Base-by-base conservation (phyloP, 139 green algal species). In the Chlorella vulgaris region DNA sequence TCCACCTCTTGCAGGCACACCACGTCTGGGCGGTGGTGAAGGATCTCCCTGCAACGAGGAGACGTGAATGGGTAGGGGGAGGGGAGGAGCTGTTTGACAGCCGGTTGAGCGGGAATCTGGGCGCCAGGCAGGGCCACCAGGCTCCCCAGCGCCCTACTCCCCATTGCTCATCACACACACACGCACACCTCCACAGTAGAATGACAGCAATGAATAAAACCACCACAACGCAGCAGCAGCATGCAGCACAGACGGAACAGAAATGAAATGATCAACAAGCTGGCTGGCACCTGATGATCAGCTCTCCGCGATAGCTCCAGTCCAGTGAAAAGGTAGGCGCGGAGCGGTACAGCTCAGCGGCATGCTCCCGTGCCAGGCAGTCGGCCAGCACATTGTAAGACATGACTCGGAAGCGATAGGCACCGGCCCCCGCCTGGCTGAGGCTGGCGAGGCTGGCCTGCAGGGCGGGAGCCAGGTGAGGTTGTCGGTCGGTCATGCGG, bases 1-100 rank as follows among this genome's bases (percentile, higher is more conserved):
- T 97, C 93, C 28, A 96, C 90, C 81, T 97, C 93, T 86, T 97
- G 92, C 69, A 96, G 70, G 81, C 91, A 94, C 28, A 94, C 68
- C 33, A 97, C 86, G 73, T 95, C 92, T 1, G 91, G 86, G 3
- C 21, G n/a, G 39, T 80, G 84, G 67, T 86, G 77, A 42, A 42
- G 31, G 13, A 93, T 89, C 75, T 93, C 90, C 58, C 60, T 76
- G 39, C 82, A 42, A 10, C 22, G 50, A 43, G 61, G 61, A 31
- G 21, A 36, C n/a, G 38, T 42, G 65, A n/a, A n/a, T n/a, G n/a
- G n/a, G n/a, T n/a, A n/a, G n/a, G n/a, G n/a, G n/a, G n/a, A n/a
- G n/a, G n/a, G n/a, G n/a, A n/a, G n/a, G n/a, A n/a, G n/a, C n/a
- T n/a, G n/a, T n/a, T n/a, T n/a, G 40, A 74, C 68, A 58, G 84